A percentile compares a stretch with the other conserved stretches of the same genome.
These are phyloP conservation scores for Xerocomellus dryophilus DNA, from an alignment of 768 basidiomycete genomes.

Conservation along the genomic window DNA sequence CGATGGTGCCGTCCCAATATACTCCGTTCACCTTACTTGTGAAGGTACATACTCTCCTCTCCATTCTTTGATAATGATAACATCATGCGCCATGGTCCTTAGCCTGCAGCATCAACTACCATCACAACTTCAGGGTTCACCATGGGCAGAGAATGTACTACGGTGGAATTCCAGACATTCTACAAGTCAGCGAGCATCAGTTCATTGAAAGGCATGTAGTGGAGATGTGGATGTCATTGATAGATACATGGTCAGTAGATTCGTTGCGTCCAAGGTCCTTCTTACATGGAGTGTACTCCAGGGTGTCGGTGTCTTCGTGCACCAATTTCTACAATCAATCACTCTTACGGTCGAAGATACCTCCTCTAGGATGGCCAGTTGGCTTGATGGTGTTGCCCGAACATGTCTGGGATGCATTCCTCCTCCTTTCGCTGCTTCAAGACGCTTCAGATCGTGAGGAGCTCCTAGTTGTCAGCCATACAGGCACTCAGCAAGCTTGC, in stretches of 20 bases:
- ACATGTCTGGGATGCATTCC: not conserved
- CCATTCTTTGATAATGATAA: too few species aligned
- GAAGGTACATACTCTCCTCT: too few species aligned
- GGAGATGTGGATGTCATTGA: not conserved
- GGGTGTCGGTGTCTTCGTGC: too few species aligned
- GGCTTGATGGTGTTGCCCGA: not conserved
- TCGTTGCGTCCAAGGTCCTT: not conserved
- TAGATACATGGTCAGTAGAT: not conserved
- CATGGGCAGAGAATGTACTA: too few species aligned
- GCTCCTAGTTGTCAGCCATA: not conserved
- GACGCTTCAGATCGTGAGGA: not conserved
- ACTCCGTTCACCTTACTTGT: too few species aligned
- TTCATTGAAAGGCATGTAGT: not conserved
- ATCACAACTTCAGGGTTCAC: too few species aligned
- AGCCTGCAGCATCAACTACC: too few species aligned
- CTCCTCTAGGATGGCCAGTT: not conserved
- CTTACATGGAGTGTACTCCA: too few species aligned
- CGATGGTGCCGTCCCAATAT: too few species aligned
- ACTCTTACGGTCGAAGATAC: not conserved
- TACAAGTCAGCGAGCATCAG: not conserved
- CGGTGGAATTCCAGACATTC: too few species aligned
- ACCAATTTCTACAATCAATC: not conserved
- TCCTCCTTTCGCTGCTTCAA: constrained; percentile 1
- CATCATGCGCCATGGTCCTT: too few species aligned
- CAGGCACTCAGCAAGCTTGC: not conserved